phyloP scores from a whole-genome alignment of 352 stramenopile genomes.

The Globisporangium nunn region DNA sequence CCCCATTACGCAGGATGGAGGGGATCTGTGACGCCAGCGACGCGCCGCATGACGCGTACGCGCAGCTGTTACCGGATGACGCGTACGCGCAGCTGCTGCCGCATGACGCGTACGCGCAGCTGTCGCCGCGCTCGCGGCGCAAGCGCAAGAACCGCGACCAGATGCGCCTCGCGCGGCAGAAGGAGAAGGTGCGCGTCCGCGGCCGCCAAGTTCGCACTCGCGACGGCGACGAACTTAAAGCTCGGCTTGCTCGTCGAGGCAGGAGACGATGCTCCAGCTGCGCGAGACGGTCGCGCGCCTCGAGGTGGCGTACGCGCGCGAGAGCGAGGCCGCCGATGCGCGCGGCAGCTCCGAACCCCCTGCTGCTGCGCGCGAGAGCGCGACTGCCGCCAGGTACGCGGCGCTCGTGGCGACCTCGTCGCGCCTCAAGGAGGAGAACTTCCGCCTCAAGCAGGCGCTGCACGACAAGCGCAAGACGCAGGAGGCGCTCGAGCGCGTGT shows the following conservation, averaged over 20 bases:
- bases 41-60: not conserved
- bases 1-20: no score
- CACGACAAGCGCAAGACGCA: slow-evolving; percentile 28
- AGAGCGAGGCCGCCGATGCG: slow-evolving; percentile 8
- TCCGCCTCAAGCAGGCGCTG: slow-evolving; percentile 22
- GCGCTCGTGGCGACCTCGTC: slow-evolving; percentile 26
- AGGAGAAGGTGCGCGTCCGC: slow-evolving; percentile 23
- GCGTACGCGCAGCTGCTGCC: not conserved
- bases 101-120: slow-evolving; percentile 11
- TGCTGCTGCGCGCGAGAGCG: not conserved
- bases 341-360: not conserved
- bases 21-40: not conserved
- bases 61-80: not conserved
- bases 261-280: slow-evolving; percentile 42
- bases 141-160: slow-evolving; percentile 49
- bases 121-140: slow-evolving; percentile 38
- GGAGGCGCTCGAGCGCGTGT: slow-evolving; percentile 24
- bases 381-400: slow-evolving; percentile 21
- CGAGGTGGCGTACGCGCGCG: slow-evolving; percentile 25
- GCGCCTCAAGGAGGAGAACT: slow-evolving; percentile 20
- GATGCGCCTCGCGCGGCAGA: slow-evolving; percentile 39
- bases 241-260: not conserved
- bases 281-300: slow-evolving; percentile 40
- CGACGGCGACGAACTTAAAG: not conserved
- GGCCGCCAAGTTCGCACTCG: not conserved